Evolutionary conservation across 2,329 filamentous ascomycete genomes (phyloP).

Genomic region (Arthrinium phaeospermum): DNA sequence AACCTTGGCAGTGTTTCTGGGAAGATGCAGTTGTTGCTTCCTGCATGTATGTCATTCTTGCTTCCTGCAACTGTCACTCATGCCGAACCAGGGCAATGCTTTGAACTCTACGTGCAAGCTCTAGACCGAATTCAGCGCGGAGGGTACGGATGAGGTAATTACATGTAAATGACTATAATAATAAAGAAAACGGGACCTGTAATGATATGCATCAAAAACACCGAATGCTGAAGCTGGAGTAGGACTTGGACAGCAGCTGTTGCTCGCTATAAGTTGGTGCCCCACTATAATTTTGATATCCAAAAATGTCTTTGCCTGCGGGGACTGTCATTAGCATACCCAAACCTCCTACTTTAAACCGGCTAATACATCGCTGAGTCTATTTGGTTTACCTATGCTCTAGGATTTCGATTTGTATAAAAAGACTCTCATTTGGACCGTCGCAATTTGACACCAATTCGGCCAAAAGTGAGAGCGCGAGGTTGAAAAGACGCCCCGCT

Average conservation of each 20-base stretch:
- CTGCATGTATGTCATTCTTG: slow-evolving; percentile 3
- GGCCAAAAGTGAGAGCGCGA: background rate
- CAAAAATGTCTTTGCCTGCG: slow-evolving; percentile 4
- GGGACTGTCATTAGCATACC: background rate
- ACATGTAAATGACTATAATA: background rate
- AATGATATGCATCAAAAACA: background rate
- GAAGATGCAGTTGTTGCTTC: background rate
- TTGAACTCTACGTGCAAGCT: background rate
- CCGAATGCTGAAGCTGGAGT: background rate
- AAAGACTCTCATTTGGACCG: background rate
- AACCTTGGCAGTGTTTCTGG: background rate
- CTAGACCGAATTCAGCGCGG: background rate
- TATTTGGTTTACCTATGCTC: background rate
- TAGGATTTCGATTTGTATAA: background rate
- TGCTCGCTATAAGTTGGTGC: background rate
- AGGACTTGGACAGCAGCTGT: background rate
- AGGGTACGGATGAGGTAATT: background rate
- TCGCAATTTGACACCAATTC: background rate
- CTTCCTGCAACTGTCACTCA: background rate
- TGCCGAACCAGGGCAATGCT: background rate
- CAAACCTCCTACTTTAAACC: background rate
- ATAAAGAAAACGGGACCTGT: background rate
- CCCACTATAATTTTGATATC: slow-evolving; percentile 7
- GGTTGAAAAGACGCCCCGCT: background rate
- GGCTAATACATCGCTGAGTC: background rate